Base-by-base conservation (phyloP, 2,329 filamentous ascomycete species). In the Paramyrothecium roridum region DNA sequence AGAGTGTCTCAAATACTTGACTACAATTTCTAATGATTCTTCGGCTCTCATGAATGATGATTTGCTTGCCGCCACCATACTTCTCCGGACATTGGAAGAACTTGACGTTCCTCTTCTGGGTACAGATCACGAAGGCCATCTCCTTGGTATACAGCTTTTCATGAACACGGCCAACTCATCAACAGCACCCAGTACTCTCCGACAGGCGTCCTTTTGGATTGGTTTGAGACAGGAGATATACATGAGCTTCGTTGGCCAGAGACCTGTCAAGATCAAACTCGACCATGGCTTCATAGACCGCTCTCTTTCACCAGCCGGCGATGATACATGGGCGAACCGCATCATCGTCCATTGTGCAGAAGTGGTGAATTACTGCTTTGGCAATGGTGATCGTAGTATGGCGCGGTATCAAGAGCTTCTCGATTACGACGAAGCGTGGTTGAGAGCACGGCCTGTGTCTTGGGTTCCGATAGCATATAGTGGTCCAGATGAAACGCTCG, bases 321-420 rank as follows among this genome's bases (percentile, higher is more conserved):
- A 85, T 57, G 79, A 78, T 56, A 74, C 74, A 1, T 86, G 83
- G 83, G 80, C 83, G 2, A 86, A 87, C 64, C 76, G 83, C 17
- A 81, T 84, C 17, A 77, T 88, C 0, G 77, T 84, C 3, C 80
- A 85, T 61, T 84, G 83, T 53, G 83, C 83, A n/a, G 82, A 86
- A 57, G 81, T 87, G 1, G 69, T 88, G 17, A 82, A 85, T 57
- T 86, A 80, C 61, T 88, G 85, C 64, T 87, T 86, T 60, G 76
- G 78, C n/a, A n/a, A n/a, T n/a, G n/a, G n/a, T n/a, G n/a, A n/a
- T n/a, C n/a, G n/a, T n/a, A n/a, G n/a, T n/a, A n/a, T n/a, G n/a
- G n/a, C n/a, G n/a, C n/a, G n/a, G n/a, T n/a, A n/a, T n/a, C n/a
- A n/a, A n/a, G n/a, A n/a, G n/a, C n/a, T n/a, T n/a, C n/a, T n/a